These are phyloP conservation scores for Heliamphora pulchella DNA, from an alignment of 179 eudicot genomes.

Conservation along the genomic window DNA sequence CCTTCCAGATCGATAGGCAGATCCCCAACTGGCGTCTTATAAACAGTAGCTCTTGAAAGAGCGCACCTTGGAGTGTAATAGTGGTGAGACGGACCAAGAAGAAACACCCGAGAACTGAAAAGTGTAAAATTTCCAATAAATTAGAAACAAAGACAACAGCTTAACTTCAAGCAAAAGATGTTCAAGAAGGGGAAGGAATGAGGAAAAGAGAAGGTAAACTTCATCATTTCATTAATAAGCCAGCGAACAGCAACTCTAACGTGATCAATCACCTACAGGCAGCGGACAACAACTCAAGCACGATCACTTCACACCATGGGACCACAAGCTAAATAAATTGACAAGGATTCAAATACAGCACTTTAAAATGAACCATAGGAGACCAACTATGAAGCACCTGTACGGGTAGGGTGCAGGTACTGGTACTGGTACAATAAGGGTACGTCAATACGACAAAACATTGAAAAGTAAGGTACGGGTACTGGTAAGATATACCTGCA, in stretches of 20 bases:
- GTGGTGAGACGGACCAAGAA: conserved; percentile 97
- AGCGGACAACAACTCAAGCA: background rate
- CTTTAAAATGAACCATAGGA: background rate
- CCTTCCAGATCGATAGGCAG: conserved; percentile 87
- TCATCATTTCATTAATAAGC: background rate
- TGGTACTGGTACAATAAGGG: too few species aligned
- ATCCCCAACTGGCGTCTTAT: conserved; percentile 94
- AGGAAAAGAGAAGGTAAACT: background rate
- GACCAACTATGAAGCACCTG: too few species aligned
- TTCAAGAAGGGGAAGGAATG: background rate
- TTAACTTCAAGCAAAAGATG: background rate
- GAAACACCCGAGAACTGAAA: conserved; percentile 73
- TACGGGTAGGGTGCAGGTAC: too few species aligned
- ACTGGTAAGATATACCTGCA: too few species aligned
- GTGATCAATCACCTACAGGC: background rate
- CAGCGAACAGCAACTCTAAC: background rate
- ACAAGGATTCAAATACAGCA: background rate
- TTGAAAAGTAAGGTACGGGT: too few species aligned
- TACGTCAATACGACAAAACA: too few species aligned
- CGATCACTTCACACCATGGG: background rate
- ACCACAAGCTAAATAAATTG: background rate
- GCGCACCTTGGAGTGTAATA: conserved; percentile 95
- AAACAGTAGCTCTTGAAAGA: conserved; percentile 77
- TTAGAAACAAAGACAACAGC: conserved; percentile 11
- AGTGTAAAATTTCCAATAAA: background rate